phyloP scores from a whole-genome alignment of 2,329 filamentous ascomycete genomes.

The Nothophoma quercina region DNA sequence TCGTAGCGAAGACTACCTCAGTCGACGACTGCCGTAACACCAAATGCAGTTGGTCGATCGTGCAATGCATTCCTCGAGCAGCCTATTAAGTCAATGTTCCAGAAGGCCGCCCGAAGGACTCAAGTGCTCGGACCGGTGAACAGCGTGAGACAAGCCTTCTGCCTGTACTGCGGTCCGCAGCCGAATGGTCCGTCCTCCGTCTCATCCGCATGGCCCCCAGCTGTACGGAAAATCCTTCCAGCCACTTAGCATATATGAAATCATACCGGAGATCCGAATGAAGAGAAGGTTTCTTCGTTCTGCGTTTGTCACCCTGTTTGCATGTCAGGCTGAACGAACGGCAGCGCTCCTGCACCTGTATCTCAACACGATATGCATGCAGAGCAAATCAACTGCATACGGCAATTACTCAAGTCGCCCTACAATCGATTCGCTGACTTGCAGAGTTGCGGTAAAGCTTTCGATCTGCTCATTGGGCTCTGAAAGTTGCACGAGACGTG shows the following conservation, averaged over 20 bases:
- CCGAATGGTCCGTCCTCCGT: background rate
- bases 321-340: background rate
- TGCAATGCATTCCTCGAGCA: background rate
- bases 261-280: background rate
- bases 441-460: slow-evolving; percentile 2
- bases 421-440: background rate
- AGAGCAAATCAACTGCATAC: background rate
- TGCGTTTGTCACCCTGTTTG: background rate
- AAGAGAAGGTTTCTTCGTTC: background rate
- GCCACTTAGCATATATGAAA: background rate
- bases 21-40: background rate
- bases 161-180: slow-evolving; percentile 13
- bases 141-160: slow-evolving; percentile 1
- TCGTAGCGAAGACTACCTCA: background rate
- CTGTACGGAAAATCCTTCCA: background rate
- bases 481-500: slow-evolving; percentile 4
- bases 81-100: background rate
- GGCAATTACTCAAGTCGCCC: background rate
- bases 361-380: slow-evolving; percentile 3
- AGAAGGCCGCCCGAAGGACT: slow-evolving; percentile 2
- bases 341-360: slow-evolving; percentile 1
- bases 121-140: background rate
- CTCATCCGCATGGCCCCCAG: background rate
- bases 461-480: background rate
- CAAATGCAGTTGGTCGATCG: background rate